A percentile compares a stretch with the other conserved stretches of the same genome.
These are phyloP conservation scores for Cordyceps cateniannulata DNA, from an alignment of 2,329 filamentous ascomycete genomes.

Conservation along the genomic window DNA sequence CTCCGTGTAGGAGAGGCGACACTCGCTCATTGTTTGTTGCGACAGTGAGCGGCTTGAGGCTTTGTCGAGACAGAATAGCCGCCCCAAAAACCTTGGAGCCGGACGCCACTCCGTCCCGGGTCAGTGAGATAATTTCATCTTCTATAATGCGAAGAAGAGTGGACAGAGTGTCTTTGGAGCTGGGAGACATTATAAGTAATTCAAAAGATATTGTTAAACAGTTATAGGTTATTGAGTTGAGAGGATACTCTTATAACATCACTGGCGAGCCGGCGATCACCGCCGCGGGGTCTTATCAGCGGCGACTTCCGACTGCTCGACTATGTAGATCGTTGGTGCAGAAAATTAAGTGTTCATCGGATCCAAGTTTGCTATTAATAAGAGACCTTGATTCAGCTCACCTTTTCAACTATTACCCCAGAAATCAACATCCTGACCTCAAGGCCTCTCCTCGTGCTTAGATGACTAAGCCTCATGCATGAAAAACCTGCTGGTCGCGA, in stretches of 20 bases:
- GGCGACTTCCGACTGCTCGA: constrained; percentile 14
- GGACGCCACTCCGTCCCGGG: constrained; percentile 39
- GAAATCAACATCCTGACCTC: neutral
- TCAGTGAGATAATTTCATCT: constrained; percentile 43
- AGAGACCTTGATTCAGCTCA: no score
- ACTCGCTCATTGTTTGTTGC: constrained; percentile 50
- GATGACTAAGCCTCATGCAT: constrained; percentile 6
- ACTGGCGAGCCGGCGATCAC: neutral
- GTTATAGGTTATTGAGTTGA: neutral
- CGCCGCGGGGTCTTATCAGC: neutral
- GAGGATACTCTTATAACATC: neutral
- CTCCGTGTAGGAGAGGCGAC: constrained; percentile 51
- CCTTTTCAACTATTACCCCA: neutral
- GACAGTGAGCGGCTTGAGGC: constrained; percentile 38
- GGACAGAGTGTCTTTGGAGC: constrained; percentile 26
- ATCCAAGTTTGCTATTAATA: neutral
- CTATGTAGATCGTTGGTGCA: neutral
- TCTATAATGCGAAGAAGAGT: constrained; percentile 38
- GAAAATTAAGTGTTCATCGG: neutral
- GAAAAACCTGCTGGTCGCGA: neutral
- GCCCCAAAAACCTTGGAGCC: constrained; percentile 53
- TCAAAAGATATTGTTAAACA: neutral
- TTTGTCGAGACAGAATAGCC: constrained; percentile 40
- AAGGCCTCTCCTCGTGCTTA: neutral
- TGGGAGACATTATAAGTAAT: constrained; percentile 18